Conservation (phyloP, 441 rosid genomes). For the Flueggea neowawraea region DNA sequence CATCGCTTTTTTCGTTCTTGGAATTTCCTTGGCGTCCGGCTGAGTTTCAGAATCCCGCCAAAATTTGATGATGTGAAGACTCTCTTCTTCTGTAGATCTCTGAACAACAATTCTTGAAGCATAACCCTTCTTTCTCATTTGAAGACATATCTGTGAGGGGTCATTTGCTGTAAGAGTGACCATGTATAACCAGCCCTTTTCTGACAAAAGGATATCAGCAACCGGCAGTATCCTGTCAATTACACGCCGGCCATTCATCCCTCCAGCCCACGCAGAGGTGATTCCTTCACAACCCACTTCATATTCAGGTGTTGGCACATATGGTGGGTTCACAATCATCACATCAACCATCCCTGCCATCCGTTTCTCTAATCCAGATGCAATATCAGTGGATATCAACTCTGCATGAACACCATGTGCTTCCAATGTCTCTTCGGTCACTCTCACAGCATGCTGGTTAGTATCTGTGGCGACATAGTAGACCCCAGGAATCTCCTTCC, state of each 20-base stretch:
- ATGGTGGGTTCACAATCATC: conserved; percentile 94
- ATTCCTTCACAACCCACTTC: conserved; percentile 88
- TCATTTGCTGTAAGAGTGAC: conserved; percentile 75
- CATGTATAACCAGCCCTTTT: conserved; percentile 82
- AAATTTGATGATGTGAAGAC: conserved; percentile 78
- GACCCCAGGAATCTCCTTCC: conserved; percentile 30
- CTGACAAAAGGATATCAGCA: conserved; percentile 66
- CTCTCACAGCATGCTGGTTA: conserved; percentile 60
- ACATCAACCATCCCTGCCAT: conserved; percentile 74
- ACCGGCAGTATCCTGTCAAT: conserved; percentile 78
- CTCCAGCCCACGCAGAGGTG: conserved; percentile 97
- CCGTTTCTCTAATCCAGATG: conserved; percentile 58
- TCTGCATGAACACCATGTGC: conserved; percentile 77
- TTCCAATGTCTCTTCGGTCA: conserved; percentile 60
- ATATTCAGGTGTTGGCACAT: conserved; percentile 90
- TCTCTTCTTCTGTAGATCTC: conserved; percentile 96
- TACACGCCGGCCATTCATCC: conserved; percentile 74
- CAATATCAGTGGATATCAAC: conserved; percentile 57
- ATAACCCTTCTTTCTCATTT: conserved; percentile 71
- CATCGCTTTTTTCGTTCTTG: conserved; percentile 17
- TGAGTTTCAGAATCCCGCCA: conserved; percentile 58
- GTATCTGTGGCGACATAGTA: conserved; percentile 71
- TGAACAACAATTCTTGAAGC: conserved; percentile 70
- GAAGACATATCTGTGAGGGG: conserved; percentile 62
- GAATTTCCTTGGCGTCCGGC: conserved; percentile 22